phyloP scores from a whole-genome alignment of 202 grass and related monocot species.

The Digitaria exilis region DNA sequence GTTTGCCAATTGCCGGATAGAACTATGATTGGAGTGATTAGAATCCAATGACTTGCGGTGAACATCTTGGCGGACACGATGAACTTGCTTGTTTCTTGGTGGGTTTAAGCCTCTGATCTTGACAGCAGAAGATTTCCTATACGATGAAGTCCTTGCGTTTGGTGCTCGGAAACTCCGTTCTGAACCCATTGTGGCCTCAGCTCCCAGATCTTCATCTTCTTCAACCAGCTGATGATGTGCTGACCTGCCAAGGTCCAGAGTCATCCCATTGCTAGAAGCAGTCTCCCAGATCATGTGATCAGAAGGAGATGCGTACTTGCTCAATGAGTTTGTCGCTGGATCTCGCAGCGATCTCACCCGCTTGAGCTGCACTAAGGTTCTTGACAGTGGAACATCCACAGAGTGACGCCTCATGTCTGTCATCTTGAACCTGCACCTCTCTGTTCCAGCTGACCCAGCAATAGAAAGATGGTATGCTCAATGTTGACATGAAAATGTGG shows the following conservation, averaged over 20 bases:
- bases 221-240: constrained; percentile 57
- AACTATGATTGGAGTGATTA: constrained; percentile 61
- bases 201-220: constrained; percentile 58
- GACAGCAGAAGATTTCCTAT: constrained; percentile 66
- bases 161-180: constrained; percentile 62
- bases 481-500: background rate
- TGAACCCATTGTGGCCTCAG: constrained; percentile 53
- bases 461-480: constrained; percentile 33
- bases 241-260: constrained; percentile 51
- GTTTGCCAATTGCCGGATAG: constrained; percentile 47
- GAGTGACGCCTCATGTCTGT: constrained; percentile 70
- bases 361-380: constrained; percentile 93
- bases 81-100: constrained; percentile 66
- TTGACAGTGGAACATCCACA: constrained; percentile 88
- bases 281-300: constrained; percentile 76
- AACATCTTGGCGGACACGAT: constrained; percentile 55
- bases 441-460: constrained; percentile 19
- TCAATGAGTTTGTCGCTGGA: constrained; percentile 80
- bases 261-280: constrained; percentile 63
- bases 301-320: constrained; percentile 64
- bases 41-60: constrained; percentile 65
- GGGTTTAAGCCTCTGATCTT: constrained; percentile 84
- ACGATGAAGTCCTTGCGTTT: constrained; percentile 54
- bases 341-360: constrained; percentile 82
- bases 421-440: constrained; percentile 48